These are phyloP conservation scores for Boletus pseudopeckii DNA, from an alignment of 768 basidiomycete species.

Conservation along the genomic window DNA sequence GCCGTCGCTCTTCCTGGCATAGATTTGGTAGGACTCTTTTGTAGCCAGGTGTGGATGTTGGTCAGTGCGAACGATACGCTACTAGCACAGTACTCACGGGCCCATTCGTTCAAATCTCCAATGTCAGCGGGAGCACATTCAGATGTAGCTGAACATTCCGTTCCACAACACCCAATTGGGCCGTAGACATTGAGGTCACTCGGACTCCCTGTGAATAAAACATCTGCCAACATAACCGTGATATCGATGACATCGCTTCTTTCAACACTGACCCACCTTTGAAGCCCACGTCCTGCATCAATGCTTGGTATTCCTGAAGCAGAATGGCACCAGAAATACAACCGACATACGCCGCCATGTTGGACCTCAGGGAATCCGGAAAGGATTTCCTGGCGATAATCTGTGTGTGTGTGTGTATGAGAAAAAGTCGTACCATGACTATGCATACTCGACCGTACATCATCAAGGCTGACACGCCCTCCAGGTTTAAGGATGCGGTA, in stretches of 20 bases:
- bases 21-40: constrained; percentile 47
- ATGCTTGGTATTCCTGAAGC: constrained; percentile 35
- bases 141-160: not conserved
- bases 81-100: constrained; percentile 32
- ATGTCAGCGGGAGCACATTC: not conserved
- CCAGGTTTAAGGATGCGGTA: constrained; percentile 53
- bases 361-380: constrained; percentile 39
- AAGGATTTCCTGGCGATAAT: constrained; percentile 46
- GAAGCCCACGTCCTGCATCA: constrained; percentile 42
- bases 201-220: constrained; percentile 37
- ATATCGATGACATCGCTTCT: not conserved
- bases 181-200: constrained; percentile 43
- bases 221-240: constrained; percentile 29
- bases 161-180: constrained; percentile 9
- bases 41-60: not conserved
- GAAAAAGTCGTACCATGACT: not conserved
- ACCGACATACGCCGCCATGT: constrained; percentile 40
- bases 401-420: constrained; percentile 30
- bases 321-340: constrained; percentile 48
- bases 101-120: constrained; percentile 43
- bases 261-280: constrained; percentile 27
- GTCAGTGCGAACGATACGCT: not conserved
- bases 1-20: constrained; percentile 36
- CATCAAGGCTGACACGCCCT: constrained; percentile 50
- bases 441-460: constrained; percentile 35